A percentile compares a stretch with the other conserved stretches of the same genome.
Conservation (phyloP, 805 yeast genomes). For the Saccharomycopsis sp. region DNA sequence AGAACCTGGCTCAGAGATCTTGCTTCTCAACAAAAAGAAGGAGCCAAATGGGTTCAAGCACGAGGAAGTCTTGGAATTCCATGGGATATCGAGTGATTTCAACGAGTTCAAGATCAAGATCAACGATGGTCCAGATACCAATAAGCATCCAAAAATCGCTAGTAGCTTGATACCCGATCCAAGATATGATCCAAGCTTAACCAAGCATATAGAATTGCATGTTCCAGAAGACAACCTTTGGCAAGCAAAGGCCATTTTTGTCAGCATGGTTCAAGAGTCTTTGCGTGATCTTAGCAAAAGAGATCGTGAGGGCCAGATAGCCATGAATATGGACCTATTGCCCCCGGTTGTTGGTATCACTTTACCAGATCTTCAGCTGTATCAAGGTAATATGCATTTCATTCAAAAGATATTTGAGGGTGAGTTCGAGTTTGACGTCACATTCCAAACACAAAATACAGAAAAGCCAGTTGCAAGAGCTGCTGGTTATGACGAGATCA, state of each 20-base stretch:
- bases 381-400: slow-evolving; percentile 70
- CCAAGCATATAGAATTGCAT: slow-evolving; percentile 58
- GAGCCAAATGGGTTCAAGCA: slow-evolving; percentile 25
- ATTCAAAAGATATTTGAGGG: slow-evolving; percentile 73
- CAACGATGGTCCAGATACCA: slow-evolving; percentile 43
- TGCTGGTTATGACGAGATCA: slow-evolving; percentile 11
- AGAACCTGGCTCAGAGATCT: slow-evolving; percentile 21
- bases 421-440: slow-evolving; percentile 62
- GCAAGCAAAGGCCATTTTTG: slow-evolving; percentile 70
- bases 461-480: slow-evolving; percentile 8
- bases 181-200: slow-evolving; percentile 45
- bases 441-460: slow-evolving; percentile 39
- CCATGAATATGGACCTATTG: slow-evolving; percentile 24
- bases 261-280: slow-evolving; percentile 61
- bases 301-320: slow-evolving; percentile 20
- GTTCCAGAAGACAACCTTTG: slow-evolving; percentile 69
- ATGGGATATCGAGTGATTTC: slow-evolving; percentile 53
- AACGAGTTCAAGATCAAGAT: slow-evolving; percentile 56
- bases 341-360: slow-evolving; percentile 38
- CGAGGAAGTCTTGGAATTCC: slow-evolving; percentile 33
- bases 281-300: slow-evolving; percentile 36
- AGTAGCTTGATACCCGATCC: slow-evolving; percentile 29
- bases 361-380: slow-evolving; percentile 48
- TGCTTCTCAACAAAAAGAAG: slow-evolving; percentile 27
- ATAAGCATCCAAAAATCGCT: slow-evolving; percentile 33